phyloP scores from a whole-genome alignment of 257 asterid genomes.

The Apocynum venetum region DNA sequence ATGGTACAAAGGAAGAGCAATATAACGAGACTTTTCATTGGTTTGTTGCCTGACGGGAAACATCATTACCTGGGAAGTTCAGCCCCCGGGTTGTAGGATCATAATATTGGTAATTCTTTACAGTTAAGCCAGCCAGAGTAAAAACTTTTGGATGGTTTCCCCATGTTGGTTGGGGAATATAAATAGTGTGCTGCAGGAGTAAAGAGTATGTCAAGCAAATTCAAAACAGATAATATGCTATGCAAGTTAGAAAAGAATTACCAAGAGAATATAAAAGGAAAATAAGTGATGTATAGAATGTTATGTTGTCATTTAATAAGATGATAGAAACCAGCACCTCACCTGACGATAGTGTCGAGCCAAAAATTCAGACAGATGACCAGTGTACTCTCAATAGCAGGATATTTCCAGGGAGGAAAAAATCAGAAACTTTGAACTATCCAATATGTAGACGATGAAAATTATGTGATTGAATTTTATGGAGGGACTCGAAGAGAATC shows the following conservation, averaged over 20 bases:
- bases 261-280: neutral
- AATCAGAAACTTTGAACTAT: too few relatives aligned
- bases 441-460: too few relatives aligned
- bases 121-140: slow-evolving; percentile 83
- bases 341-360: slow-evolving; percentile 84
- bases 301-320: neutral
- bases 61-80: slow-evolving; percentile 61
- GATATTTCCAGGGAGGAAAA: too few relatives aligned
- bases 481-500: too few relatives aligned
- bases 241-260: neutral
- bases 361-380: slow-evolving; percentile 88
- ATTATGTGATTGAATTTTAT: too few relatives aligned
- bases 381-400: too few relatives aligned
- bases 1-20: neutral
- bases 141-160: slow-evolving; percentile 93
- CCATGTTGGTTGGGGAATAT: slow-evolving; percentile 94
- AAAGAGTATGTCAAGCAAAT: neutral
- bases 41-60: neutral
- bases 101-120: slow-evolving; percentile 80
- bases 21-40: neutral
- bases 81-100: slow-evolving; percentile 96
- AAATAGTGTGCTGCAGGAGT: slow-evolving; percentile 66
- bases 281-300: neutral
- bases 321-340: slow-evolving; percentile 11
- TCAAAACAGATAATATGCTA: neutral